Evolutionary conservation across 768 basidiomycete species (phyloP).

Genomic region (Lentinula guzmanii): DNA sequence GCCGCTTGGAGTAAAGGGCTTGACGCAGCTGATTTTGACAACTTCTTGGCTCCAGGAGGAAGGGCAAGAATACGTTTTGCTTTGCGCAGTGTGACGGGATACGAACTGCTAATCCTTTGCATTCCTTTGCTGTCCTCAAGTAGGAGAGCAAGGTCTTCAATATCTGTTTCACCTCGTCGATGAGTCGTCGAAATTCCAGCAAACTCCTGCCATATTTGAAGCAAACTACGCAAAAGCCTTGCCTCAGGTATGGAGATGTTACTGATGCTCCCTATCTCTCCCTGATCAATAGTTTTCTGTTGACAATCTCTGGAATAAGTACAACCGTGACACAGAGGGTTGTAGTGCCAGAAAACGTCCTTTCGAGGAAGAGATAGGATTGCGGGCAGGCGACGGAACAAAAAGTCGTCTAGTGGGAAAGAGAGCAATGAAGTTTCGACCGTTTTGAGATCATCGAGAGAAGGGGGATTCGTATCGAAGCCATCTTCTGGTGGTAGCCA

Average conservation of each 20-base stretch:
- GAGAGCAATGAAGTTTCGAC: conserved; percentile 32
- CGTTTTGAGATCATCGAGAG: conserved; percentile 31
- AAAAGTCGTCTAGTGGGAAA: conserved; percentile 32
- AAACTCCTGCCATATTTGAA: conserved; percentile 19
- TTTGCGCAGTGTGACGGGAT: conserved; percentile 32
- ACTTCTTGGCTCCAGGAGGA: conserved; percentile 17
- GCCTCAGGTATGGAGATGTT: conserved; percentile 45
- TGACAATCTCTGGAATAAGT: conserved; percentile 32
- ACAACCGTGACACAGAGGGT: conserved; percentile 41
- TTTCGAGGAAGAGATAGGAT: conserved; percentile 27
- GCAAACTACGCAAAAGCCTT: conserved; percentile 28
- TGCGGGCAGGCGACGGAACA: conserved; percentile 38
- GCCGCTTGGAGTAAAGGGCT: conserved; percentile 38
- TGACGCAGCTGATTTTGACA: background rate
- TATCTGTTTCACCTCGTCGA: conserved; percentile 27
- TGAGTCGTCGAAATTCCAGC: background rate
- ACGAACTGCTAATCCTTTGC: conserved; percentile 20
- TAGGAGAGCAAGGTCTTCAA: conserved; percentile 40
- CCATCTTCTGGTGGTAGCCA: conserved; percentile 41
- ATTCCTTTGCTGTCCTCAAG: conserved; percentile 22
- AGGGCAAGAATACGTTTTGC: conserved; percentile 33
- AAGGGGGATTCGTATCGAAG: conserved; percentile 24
- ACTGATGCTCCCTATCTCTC: conserved; percentile 37
- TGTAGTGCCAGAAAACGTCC: conserved; percentile 41
- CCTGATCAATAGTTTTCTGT: conserved; percentile 24